phyloP scores from a whole-genome alignment of 306 rosid species.

The Elaeagnus macrophylla region DNA sequence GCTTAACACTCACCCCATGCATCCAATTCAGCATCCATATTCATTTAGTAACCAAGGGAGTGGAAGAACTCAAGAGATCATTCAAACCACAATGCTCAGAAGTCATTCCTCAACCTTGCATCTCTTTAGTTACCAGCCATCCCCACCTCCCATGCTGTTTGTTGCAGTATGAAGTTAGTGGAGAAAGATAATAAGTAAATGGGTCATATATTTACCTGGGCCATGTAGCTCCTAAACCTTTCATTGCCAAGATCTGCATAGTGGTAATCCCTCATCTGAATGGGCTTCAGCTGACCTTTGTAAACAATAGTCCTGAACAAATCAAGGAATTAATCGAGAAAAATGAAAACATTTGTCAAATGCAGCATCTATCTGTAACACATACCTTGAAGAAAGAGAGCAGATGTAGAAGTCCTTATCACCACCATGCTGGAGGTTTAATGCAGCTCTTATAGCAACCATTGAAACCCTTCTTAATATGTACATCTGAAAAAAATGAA shows the following conservation, averaged over 20 bases:
- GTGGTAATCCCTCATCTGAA: too few species aligned
- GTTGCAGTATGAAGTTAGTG: too few species aligned
- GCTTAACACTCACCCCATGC: too few species aligned
- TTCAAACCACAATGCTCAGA: constrained; percentile 99
- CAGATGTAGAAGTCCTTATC: constrained; percentile 84
- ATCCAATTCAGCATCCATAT: too few species aligned
- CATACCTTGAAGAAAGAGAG: constrained; percentile 93
- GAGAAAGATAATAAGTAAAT: too few species aligned
- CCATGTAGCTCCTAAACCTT: too few species aligned
- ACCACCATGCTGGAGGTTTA: too few species aligned
- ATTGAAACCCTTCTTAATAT: constrained; percentile 69
- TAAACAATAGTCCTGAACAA: too few species aligned
- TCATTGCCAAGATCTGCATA: too few species aligned
- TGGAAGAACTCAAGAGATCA: constrained; percentile 99
- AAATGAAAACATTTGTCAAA: constrained; percentile 4
- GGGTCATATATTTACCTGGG: too few species aligned
- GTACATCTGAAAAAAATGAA: constrained; percentile 64
- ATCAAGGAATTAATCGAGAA: neutral
- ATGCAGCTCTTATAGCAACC: constrained; percentile 58
- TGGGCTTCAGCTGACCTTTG: too few species aligned
- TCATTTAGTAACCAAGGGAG: constrained; percentile 93
- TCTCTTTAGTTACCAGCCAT: constrained; percentile 95
- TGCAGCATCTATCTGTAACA: constrained; percentile 10
- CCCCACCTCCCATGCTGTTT: too few species aligned
- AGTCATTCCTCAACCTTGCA: constrained; percentile 99